phyloP scores from a whole-genome alignment of 441 rosid species.

The Croton setiger region DNA sequence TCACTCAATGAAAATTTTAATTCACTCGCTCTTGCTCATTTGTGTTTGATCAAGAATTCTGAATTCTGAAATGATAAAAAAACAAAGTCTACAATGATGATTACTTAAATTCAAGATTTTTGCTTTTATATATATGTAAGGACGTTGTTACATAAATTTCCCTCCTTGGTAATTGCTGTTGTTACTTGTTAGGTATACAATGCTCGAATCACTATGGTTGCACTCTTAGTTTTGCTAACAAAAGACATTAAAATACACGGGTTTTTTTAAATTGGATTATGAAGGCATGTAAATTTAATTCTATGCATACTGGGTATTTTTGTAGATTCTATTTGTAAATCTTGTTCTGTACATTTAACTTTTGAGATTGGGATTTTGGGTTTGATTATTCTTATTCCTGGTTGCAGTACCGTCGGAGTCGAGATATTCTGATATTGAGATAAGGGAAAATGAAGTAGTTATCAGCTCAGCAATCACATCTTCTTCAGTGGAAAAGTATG shows the following conservation, averaged over 20 bases:
- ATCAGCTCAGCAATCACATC: constrained; percentile 53
- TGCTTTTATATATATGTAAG: too few relatives aligned
- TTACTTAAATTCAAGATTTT: too few relatives aligned
- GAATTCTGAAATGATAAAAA: too few relatives aligned
- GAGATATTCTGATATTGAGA: constrained; percentile 58
- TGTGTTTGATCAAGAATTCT: neutral
- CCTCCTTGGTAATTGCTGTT: neutral
- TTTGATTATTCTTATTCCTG: constrained; percentile 12
- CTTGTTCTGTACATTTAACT: neutral
- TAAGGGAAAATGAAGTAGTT: constrained; percentile 50
- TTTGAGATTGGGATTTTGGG: neutral
- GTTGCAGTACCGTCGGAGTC: constrained; percentile 69
- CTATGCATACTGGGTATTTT: too few relatives aligned
- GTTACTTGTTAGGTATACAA: neutral
- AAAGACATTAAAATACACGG: too few relatives aligned
- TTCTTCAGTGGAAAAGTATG: constrained; percentile 47
- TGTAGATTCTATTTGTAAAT: neutral
- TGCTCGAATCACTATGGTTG: neutral
- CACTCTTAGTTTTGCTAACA: too few relatives aligned
- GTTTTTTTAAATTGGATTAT: neutral
- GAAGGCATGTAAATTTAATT: neutral
- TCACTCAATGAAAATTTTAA: neutral
- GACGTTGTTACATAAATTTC: neutral
- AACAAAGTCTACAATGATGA: too few relatives aligned
- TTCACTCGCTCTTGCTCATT: neutral